Evolutionary conservation across 2,329 filamentous ascomycete species (phyloP), one percentile per base, ranked within the genome.

Genomic region (Seiridium unicorne): DNA sequence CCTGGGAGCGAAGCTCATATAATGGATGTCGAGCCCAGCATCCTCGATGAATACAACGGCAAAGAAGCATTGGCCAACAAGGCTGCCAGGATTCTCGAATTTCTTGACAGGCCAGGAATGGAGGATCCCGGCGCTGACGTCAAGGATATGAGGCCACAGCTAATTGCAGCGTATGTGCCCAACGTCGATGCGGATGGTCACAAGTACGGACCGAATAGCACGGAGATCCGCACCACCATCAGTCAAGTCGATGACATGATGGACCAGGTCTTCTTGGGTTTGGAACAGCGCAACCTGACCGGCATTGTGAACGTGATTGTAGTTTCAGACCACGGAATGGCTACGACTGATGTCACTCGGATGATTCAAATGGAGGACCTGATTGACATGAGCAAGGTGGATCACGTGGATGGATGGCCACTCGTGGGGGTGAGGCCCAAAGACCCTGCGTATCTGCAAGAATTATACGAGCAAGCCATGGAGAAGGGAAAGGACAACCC

Each of bases 291-390:
- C 54, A 97, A 98, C 71, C 77, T 99, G 55, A 97, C 93, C 0
- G 73, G 89, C 26, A 90, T 99, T 62, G 92, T 98, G 70, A 99
- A 99, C 66, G 84, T 99, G 6, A 88, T 99, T 40, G 84, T 99
- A n/a, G 94, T 99, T 2, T 97, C 93, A 0, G 95, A 99, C 72
- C 95, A 99, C 72, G 95, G 95, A 55, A 99, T 99, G 95, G 95
- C 95, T 1, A 96, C 93, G 0, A 98, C 95, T 0, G 91, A 93
- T 61, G 86, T 84, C 0, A 82, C 87, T 18, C 85, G 95, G 9
- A 79, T 98, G 51, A 84, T 98, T 34, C 95, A 98, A 74, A 81
- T 98, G 2, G 95, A 99, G 64, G 92, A 97, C 69, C 77, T 98
- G 3, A 81, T 98, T 51, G 92, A 97, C 71, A 82, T 90, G 5